Base-by-base conservation (phyloP, 2,329 filamentous ascomycete genomes). In the Penicillium glabrum region DNA sequence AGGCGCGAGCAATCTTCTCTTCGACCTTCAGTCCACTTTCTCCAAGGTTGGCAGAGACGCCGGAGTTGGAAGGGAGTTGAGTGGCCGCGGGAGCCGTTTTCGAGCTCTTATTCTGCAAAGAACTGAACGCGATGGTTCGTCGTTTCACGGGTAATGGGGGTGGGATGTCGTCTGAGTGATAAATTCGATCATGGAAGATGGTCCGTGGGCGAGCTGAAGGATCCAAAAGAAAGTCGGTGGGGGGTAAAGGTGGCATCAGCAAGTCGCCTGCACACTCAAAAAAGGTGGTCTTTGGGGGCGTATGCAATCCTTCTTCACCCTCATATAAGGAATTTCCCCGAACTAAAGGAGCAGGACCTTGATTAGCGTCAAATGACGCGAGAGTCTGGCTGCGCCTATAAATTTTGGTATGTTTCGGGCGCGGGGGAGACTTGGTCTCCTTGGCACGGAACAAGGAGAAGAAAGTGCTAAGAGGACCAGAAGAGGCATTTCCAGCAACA, bases 141-240 rank as follows among this genome's bases (percentile, higher is more conserved):
- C 69, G 70, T 45, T 73, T 78, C 21, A 69, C 65, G 5, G 72
- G 75, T 0, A 90, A 89, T 9, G 92, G 90, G 0, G 89, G 86
- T 1, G 95, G 95, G 35, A 99, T 97, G 69, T 99, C 95, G 44
- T 89, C 84, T 0, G 95, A 93, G 67, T 96, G 91, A 70, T 99
- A 99, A 16, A 99, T 85, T 11, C 95, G 88, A 72, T 99, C 95
- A 73, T 99, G 95, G 75, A 98, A 98, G 58, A 99, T 99, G 1
- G 93, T 93, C 46, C 91, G 86, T 0, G 91, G 87, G 16, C 95
- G 88, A 50, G 86, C 88, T 1, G 87, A 82, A 8, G 95, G 93
- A 65, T 98, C 89, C 51, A 93, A 84, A 37, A 99, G 80, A 73
- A 91, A 99, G 45, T 92, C 88, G 3, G 85, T 80, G 0, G 89